Evolutionary conservation across 164 flowering plant genomes (phyloP), one percentile per base, ranked within the genome.

Genomic region (Chloranthus sessilifolius): DNA sequence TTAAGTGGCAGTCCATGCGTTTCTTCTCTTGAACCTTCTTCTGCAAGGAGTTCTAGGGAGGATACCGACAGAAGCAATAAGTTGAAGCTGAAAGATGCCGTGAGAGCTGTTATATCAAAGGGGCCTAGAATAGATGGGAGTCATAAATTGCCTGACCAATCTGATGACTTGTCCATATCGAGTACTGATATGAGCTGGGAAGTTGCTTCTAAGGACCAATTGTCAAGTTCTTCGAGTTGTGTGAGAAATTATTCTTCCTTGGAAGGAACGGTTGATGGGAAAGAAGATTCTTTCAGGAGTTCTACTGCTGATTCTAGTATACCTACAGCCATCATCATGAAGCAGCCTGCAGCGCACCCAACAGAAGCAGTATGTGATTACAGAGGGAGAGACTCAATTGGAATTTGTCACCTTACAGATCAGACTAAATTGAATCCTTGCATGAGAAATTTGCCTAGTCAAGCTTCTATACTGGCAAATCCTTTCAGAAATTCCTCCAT

Each of bases 31-130:
- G 81, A 75, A 70, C 55, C 63, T 22, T 51, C 75, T 52, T 47
- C 71, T n/a, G 40, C 61, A 39, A 79, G 53, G 75, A 63, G 61
- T 61, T 55, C 68, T 46, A 69, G 58, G 30, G 95, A 74, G 48
- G 68, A 39, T 16, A 47, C 44, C 5, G 52, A 50, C 33, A 70
- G 70, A 54, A 74, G 62, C 35, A 73, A 55, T 52, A 74, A 68
- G 52, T 60, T 80, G 53, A 85, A 76, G 64, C 80, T 74, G 54
- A 82, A 80, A 31, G 74, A 78, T 66, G 74, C 77, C 46, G 82
- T 76, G 14, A 80, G 79, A n/a, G n/a, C n/a, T 31, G 25, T 76
- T n/a, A n/a, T n/a, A 62, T 75, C 68, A 23, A 75, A n/a, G 64
- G 62, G 71, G 55, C 49, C 78, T 70, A 45, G 60, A 61, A 29